phyloP scores from a whole-genome alignment of 2,329 filamentous ascomycete species.

The Hypoxylon sp. region DNA sequence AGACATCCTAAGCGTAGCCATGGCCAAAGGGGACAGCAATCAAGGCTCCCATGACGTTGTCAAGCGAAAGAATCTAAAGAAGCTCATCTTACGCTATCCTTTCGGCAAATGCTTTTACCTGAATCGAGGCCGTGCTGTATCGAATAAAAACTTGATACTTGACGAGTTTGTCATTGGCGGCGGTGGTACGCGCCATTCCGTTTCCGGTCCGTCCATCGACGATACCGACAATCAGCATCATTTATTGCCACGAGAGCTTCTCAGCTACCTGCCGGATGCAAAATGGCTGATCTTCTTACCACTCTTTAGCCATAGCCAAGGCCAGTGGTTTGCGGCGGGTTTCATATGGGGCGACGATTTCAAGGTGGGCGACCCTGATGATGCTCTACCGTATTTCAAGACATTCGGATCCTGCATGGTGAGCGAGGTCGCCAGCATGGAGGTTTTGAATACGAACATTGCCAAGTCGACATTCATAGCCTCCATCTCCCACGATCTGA shows the following conservation, averaged over 20 bases:
- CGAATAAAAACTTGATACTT: conserved; percentile 16
- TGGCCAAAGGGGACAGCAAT: conserved; percentile 7
- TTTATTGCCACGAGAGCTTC: conserved; percentile 41
- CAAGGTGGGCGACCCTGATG: conserved; percentile 49
- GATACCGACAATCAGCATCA: conserved; percentile 13
- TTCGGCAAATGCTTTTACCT: conserved; percentile 38
- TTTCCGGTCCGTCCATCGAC: conserved; percentile 4
- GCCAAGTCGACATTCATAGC: conserved; percentile 67
- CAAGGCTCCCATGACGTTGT: conserved; percentile 18
- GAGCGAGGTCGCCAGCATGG: conserved; percentile 62
- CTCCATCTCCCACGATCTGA: conserved; percentile 65
- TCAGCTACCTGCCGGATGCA: conserved; percentile 46
- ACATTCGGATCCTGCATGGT: conserved; percentile 61
- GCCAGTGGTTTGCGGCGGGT: conserved; percentile 47
- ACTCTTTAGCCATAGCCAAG: conserved; percentile 48
- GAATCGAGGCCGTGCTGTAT: conserved; percentile 29
- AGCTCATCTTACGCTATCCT: conserved; percentile 35
- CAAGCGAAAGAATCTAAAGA: conserved; percentile 30
- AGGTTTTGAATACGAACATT: conserved; percentile 58
- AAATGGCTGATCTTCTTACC: conserved; percentile 49
- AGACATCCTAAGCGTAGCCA: conserved; percentile 19
- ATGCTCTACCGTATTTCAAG: conserved; percentile 46
- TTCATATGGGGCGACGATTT: conserved; percentile 49
- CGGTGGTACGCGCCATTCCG: conserved; percentile 19
- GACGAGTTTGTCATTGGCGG: conserved; percentile 28